Conservation (phyloP, 225 moss, liverwort and hornwort species). For the Pseudisothecium myosuroides region DNA sequence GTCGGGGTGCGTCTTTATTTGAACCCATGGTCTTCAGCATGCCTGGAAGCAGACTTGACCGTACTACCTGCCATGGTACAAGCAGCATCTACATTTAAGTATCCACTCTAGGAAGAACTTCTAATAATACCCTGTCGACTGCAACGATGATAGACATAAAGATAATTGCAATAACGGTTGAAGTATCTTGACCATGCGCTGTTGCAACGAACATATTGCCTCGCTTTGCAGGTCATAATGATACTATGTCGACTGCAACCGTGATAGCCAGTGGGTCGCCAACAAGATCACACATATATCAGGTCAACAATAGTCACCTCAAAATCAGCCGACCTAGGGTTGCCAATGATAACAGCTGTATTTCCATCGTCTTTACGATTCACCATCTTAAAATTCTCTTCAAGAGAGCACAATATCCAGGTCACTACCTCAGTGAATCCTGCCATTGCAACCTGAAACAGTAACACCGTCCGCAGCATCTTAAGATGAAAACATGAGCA, state of each 20-base stretch:
- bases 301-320: constrained; percentile 37
- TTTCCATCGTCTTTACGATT: constrained; percentile 57
- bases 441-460: constrained; percentile 75
- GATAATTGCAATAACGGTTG: neutral
- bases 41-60: constrained; percentile 81
- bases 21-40: constrained; percentile 85
- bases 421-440: constrained; percentile 93
- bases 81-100: neutral
- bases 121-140: neutral
- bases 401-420: constrained; percentile 79
- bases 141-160: neutral
- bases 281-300: neutral
- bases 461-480: neutral
- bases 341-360: constrained; percentile 70
- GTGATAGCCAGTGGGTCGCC: neutral
- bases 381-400: constrained; percentile 73
- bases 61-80: constrained; percentile 52
- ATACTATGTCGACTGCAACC: neutral
- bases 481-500: neutral
- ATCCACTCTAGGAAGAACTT: neutral
- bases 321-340: constrained; percentile 60
- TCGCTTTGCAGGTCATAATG: neutral
- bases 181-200: neutral
- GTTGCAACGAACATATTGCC: neutral
- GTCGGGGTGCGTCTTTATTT: constrained; percentile 74